Percentiles rank a stretch among this genome's conserved stretches.
These are phyloP conservation scores for Podospora didyma DNA, from an alignment of 495 filamentous ascomycete species.

Conservation along the genomic window DNA sequence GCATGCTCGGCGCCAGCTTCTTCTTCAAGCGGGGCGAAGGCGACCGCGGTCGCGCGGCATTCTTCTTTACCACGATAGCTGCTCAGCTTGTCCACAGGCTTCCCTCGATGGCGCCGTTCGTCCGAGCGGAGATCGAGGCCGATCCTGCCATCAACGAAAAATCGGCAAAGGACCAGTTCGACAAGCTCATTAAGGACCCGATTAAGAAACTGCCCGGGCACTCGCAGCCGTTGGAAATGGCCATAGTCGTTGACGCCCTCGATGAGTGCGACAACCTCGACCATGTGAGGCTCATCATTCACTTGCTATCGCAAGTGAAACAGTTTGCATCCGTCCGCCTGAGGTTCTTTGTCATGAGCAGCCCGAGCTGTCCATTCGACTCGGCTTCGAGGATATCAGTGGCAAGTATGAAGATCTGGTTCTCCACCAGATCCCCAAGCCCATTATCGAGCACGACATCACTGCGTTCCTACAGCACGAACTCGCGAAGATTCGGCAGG, in stretches of 20 bases:
- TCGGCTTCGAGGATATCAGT: slow-evolving; percentile 18
- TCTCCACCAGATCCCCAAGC: slow-evolving; percentile 22
- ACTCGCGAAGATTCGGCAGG: slow-evolving; percentile 11
- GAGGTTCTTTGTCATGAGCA: slow-evolving; percentile 19
- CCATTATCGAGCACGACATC: slow-evolving; percentile 26
- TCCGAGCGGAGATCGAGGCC: background rate
- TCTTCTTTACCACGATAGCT: slow-evolving; percentile 40
- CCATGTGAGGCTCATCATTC: slow-evolving; percentile 33
- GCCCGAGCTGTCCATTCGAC: slow-evolving; percentile 22
- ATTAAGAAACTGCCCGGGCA: too few relatives aligned
- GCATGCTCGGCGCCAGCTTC: slow-evolving; percentile 34
- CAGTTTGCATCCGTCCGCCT: slow-evolving; percentile 3
- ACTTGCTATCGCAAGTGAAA: slow-evolving; percentile 20
- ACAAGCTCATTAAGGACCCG: slow-evolving; percentile 41
- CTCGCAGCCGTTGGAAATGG: background rate
- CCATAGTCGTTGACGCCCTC: slow-evolving; percentile 49
- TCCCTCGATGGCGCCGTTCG: slow-evolving; percentile 13
- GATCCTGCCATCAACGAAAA: slow-evolving; percentile 25
- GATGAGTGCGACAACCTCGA: slow-evolving; percentile 43
- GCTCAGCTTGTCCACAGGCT: slow-evolving; percentile 29
- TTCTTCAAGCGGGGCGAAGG: slow-evolving; percentile 22
- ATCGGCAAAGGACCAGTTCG: slow-evolving; percentile 38
- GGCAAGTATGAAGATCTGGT: slow-evolving; percentile 19
- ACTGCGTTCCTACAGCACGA: slow-evolving; percentile 22
- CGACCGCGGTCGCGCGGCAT: slow-evolving; percentile 30